Base-by-base conservation (phyloP, 306 rosid genomes). In the Delonix regia region DNA sequence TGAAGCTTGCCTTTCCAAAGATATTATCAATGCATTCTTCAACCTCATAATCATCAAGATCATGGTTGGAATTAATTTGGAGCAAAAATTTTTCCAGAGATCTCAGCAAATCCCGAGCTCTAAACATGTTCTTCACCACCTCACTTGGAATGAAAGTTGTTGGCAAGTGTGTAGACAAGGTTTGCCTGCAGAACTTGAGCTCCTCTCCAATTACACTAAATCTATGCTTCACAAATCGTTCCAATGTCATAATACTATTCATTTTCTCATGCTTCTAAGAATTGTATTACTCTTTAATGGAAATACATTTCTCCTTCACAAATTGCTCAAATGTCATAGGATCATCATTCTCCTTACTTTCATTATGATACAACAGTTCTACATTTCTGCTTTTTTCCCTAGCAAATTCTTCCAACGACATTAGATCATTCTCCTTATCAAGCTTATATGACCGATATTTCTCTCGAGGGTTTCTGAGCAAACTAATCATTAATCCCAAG, bases 131-230 rank as follows among this genome's bases (percentile, higher is more conserved):
- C 30, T 65, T 83, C 42, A 27, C 83, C 49, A 22, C 45, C 36
- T 65, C 57, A 25, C 45, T 9, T n/a, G 90, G 63, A 74, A 87
- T 78, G n/a, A 51, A 34, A 67, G 88, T 82, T 48, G 89, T 83
- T 25, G 89, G 93, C 15, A 87, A 72, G 66, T 89, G 91, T 25
- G 76, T 83, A 6, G n/a, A 80, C 74, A 87, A 59, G 51, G 48
- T 71, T 69, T 39, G 71, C 25, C 57, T 52, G 62, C 10, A 59
- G 45, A 5, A 9, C 62, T 34, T n/a, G 15, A 89, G 74, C 67
- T 51, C 7, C 71, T 69, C 34, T 51, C 22, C 61, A 12, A 68
- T 61, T 66, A 0, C 9, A 14, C 69, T 15, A 36, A 83, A 80
- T 60, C 12, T 76, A 28, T 38, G 8, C 82, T 52, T 52, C 18